Evolutionary conservation across 768 basidiomycete species (phyloP), one percentile per base, ranked within the genome.

Genomic region (Fistulinella prunicolor): DNA sequence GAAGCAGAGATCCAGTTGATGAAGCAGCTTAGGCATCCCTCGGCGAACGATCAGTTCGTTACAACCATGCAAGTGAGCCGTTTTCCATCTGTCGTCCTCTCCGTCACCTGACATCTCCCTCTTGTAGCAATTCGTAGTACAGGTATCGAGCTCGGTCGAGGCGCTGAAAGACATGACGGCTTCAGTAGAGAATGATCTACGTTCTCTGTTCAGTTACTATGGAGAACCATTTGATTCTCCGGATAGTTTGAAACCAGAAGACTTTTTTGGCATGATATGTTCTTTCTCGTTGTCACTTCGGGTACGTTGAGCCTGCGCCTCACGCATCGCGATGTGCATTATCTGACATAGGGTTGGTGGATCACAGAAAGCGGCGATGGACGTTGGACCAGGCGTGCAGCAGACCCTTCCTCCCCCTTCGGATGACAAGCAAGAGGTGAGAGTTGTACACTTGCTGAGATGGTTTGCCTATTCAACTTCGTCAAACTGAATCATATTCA

Each of bases 181-280:
- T 2, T 65, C 76, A 3, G 66, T 95, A 17, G 79, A 83, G 19
- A 64, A 58, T 4, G 88, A 92, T 47, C 66, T 94, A 4, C 70
- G 69, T 19, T 74, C 75, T 3, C 53, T 93, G 21, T 69, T 89
- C 7, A 49, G 58, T 1, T 96, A 87, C 70, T 95, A 85, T 60
- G 92, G 92, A 6, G 91, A 95, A 62, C 74, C 75, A 44, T 78
- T 82, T 2, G 78, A 82, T 42, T 71, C 79, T 0, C 72, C 80
- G 0, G 82, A 89, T 14, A 73, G 81, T 1, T 75, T 77, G 3
- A 90, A 85, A 58, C 80, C 87, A 0, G 94, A 94, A 62, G 86
- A 89, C 52, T 83, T 96, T 61, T 94, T 96, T 57, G 79, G 76
- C 0, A 67, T 84, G 46, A 76, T 93, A 38, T 72, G 79, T n/a